These are phyloP conservation scores for Saccharomycopsis lassenensis DNA, from an alignment of 805 yeast genomes.

Conservation along the genomic window DNA sequence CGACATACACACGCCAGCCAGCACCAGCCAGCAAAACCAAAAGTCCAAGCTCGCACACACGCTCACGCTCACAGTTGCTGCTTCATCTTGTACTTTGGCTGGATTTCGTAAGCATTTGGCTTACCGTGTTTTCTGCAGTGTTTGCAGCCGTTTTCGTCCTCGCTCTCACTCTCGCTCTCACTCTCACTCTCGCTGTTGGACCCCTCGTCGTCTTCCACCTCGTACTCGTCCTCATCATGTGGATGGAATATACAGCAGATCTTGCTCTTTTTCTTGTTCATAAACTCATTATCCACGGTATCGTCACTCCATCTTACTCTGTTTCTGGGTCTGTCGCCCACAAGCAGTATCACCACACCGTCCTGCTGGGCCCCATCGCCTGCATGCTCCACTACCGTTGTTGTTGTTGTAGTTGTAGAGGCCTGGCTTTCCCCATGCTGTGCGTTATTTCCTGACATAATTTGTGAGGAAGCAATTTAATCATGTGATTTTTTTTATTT, in stretches of 20 bases:
- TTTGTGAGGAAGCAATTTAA: too few relatives aligned
- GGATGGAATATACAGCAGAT: slow-evolving; percentile 88
- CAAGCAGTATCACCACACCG: not conserved
- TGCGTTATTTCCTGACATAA: too few relatives aligned
- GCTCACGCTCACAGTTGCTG: too few relatives aligned
- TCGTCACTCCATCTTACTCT: slow-evolving; percentile 74
- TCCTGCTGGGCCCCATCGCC: too few relatives aligned
- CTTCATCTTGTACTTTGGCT: slow-evolving; percentile 55
- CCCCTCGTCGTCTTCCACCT: slow-evolving; percentile 23
- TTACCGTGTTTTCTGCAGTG: slow-evolving; percentile 20
- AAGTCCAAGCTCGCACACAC: too few relatives aligned
- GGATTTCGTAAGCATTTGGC: slow-evolving; percentile 85
- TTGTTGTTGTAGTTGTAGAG: not conserved
- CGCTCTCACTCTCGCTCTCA: slow-evolving; percentile 21
- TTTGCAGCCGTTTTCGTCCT: slow-evolving; percentile 6
- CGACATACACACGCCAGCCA: too few relatives aligned
- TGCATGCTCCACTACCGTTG: slow-evolving; percentile 1
- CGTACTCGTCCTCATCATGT: slow-evolving; percentile 42
- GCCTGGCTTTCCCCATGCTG: too few relatives aligned
- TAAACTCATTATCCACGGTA: slow-evolving; percentile 79
- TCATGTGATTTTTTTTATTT: too few relatives aligned
- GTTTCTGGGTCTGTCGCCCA: slow-evolving; percentile 4
- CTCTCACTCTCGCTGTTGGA: slow-evolving; percentile 21
- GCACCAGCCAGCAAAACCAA: too few relatives aligned
- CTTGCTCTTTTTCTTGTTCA: slow-evolving; percentile 83